Base-by-base conservation (phyloP, 306 rosid species). In the Cicer pinnatifidum region DNA sequence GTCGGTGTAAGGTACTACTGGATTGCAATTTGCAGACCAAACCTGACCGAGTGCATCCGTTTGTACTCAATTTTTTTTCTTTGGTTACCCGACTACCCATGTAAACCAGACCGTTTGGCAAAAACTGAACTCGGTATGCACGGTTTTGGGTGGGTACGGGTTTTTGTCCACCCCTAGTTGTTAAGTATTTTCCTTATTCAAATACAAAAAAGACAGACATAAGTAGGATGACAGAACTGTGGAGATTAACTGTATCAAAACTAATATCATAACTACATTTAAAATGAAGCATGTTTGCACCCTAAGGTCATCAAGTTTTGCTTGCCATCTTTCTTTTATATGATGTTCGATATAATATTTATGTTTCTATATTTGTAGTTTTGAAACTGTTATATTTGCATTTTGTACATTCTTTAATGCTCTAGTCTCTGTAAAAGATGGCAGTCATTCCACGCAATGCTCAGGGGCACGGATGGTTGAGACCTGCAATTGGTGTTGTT, bases 391-490 rank as follows among this genome's bases (percentile, higher is more conserved):
- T 23, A 41, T 48, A 58, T 77, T 72, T 78, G 57, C 40, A 63
- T 73, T 63, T 78, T 35, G 9, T 35, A 73, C 37, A 43, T 69
- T 57, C 9, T 9, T 71, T 80, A 73, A 82, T 70, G 59, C 66
- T 74, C 70, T 39, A 11, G 43, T 71, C 59, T 73, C 69, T 75
- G 57, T 79, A 79, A 76, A 70, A 95, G 97, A 95, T 91, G 97
- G 97, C 99, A 78, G 82, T 95, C 78, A 84, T 90, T 76, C 99
- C 97, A 54, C 91, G 97, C 69, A 95, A 86, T 64, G 86, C 92
- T 82, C 97, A 90, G 85, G 99, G 99, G 68, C 97, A 90, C 67
- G 99, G 99, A 59, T 95, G 99, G 97, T 87, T 95, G 86, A 90
- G 99, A 83, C 97, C 99, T 81, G 92, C 97, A n/a, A 83, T 86